Evolutionary conservation across 1,284 basidiomycete species (phyloP).

Genomic region (Austroboletus novae-zelandiae): DNA sequence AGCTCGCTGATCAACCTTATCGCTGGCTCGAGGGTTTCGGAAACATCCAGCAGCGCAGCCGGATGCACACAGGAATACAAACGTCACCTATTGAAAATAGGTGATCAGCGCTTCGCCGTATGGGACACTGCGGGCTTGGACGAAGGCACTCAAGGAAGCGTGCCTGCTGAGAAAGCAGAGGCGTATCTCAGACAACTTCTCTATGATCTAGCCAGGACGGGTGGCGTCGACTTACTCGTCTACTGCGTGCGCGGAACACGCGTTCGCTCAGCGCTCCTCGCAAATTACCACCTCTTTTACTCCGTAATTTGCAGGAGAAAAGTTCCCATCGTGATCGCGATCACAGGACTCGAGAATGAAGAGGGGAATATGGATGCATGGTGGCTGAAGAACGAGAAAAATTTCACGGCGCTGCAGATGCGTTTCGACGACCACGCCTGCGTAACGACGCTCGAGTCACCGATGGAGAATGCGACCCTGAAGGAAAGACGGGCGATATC

Average conservation of each 20-base stretch:
- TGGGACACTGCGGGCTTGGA: slow-evolving; percentile 32
- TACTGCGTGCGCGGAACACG: slow-evolving; percentile 30
- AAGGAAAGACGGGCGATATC: slow-evolving; percentile 21
- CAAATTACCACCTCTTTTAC: slow-evolving; percentile 30
- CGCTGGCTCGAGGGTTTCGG: slow-evolving; percentile 16
- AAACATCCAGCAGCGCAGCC: slow-evolving; percentile 22
- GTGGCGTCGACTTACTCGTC: slow-evolving; percentile 22
- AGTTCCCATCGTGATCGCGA: slow-evolving; percentile 27
- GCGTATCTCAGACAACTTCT: slow-evolving; percentile 24
- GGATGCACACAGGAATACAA: slow-evolving; percentile 24
- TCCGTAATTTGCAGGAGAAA: slow-evolving; percentile 30
- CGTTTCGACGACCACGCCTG: slow-evolving; percentile 26
- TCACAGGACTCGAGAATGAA: slow-evolving; percentile 34
- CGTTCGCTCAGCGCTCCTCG: slow-evolving; percentile 20
- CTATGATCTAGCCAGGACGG: slow-evolving; percentile 10
- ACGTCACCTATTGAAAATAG: slow-evolving; percentile 16
- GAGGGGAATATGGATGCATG: slow-evolving; percentile 23
- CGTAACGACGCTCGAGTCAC: slow-evolving; percentile 25
- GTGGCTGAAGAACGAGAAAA: slow-evolving; percentile 24
- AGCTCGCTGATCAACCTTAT: slow-evolving; percentile 31
- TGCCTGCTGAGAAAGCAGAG: slow-evolving; percentile 23
- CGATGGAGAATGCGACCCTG: slow-evolving; percentile 10
- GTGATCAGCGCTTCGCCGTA: slow-evolving; percentile 13
- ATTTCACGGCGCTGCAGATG: slow-evolving; percentile 23
- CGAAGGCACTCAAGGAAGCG: slow-evolving; percentile 22